Conservation (phyloP, 768 basidiomycete species). For the Pisolithus marmoratus region DNA sequence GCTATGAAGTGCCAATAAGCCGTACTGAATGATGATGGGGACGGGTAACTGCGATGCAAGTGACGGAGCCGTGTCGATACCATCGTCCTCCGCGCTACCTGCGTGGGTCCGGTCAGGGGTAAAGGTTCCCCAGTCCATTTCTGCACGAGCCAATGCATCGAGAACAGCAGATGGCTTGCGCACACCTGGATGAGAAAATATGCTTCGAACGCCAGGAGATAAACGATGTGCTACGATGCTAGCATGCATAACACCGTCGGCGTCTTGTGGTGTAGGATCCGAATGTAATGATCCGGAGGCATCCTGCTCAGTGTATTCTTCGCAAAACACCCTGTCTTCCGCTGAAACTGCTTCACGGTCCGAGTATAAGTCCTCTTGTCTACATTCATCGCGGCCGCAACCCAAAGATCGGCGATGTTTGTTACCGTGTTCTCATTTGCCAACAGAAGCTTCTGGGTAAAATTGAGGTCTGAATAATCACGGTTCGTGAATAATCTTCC, state of each 20-base stretch:
- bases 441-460: slow-evolving; percentile 82
- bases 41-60: slow-evolving; percentile 72
- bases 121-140: slow-evolving; percentile 31
- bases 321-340: slow-evolving; percentile 27
- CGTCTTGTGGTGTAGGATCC: slow-evolving; percentile 11
- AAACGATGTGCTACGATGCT: slow-evolving; percentile 42
- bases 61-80: slow-evolving; percentile 54
- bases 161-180: slow-evolving; percentile 70
- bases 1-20: slow-evolving; percentile 79
- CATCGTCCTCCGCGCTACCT: slow-evolving; percentile 32
- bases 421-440: slow-evolving; percentile 95
- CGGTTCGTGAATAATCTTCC: slow-evolving; percentile 33
- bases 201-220: slow-evolving; percentile 59
- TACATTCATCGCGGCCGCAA: slow-evolving; percentile 92
- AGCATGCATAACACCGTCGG: slow-evolving; percentile 8
- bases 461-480: slow-evolving; percentile 60
- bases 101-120: slow-evolving; percentile 44
- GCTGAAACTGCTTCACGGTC: slow-evolving; percentile 24
- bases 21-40: slow-evolving; percentile 86
- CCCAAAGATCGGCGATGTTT: slow-evolving; percentile 95
- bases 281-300: slow-evolving; percentile 8
- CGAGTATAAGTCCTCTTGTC: slow-evolving; percentile 72
- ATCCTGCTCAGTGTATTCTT: slow-evolving; percentile 36
- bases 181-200: slow-evolving; percentile 82
- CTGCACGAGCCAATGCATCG: slow-evolving; percentile 58